phyloP scores from a whole-genome alignment of 2,329 filamentous ascomycete species.

The Fusarium aywerte region DNA sequence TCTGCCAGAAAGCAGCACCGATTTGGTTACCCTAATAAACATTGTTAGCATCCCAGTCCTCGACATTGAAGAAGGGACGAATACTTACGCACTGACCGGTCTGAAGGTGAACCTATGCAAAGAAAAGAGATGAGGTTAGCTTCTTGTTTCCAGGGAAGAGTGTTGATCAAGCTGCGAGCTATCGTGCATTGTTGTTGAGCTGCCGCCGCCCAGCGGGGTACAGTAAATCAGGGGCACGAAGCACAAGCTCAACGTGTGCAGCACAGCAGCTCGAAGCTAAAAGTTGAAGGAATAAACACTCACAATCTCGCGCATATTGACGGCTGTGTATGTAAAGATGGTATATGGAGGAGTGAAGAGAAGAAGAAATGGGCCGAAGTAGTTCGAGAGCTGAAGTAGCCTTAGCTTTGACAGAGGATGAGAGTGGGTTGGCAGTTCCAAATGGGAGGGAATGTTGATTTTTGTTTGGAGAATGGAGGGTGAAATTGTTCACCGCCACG shows the following conservation, averaged over 20 bases:
- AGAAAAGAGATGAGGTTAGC: constrained; percentile 64
- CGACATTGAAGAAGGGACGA: constrained; percentile 11
- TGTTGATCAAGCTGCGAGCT: constrained; percentile 19
- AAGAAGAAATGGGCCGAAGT: constrained; percentile 40
- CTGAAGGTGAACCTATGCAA: constrained; percentile 96
- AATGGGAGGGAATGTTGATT: constrained; percentile 51
- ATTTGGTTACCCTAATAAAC: constrained; percentile 95
- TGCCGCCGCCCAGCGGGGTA: constrained; percentile 48
- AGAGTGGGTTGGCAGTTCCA: constrained; percentile 47
- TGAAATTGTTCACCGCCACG: constrained; percentile 53
- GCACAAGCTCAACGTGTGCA: constrained; percentile 8
- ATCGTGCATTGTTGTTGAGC: constrained; percentile 28
- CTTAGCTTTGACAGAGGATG: constrained; percentile 50
- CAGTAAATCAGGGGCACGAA: constrained; percentile 51
- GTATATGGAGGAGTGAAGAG: constrained; percentile 42
- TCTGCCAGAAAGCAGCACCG: constrained; percentile 99
- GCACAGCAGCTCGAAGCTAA: constrained; percentile 15
- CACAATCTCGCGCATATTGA: constrained; percentile 77
- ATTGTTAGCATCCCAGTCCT: constrained; percentile 51
- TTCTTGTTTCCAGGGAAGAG: constrained; percentile 45
- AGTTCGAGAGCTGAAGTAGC: constrained; percentile 49
- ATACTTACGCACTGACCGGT: constrained; percentile 95
- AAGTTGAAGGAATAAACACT: constrained; percentile 50
- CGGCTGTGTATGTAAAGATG: constrained; percentile 43
- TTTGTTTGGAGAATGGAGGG: constrained; percentile 48